Conservation (phyloP, 208 protist genomes). For the Phytomonas francai region DNA sequence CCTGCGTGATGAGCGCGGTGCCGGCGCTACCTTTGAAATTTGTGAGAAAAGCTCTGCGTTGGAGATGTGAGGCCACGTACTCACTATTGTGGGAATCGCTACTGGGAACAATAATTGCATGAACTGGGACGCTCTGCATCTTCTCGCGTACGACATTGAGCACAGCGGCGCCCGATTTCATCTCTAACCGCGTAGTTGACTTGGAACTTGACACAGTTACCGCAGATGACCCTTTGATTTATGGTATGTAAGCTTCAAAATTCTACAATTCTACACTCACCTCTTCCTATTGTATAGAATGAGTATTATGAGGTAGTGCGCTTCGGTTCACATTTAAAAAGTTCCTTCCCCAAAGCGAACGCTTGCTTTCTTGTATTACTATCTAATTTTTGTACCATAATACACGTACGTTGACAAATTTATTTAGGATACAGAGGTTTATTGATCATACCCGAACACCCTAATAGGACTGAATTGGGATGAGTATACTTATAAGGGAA, state of each 20-base stretch:
- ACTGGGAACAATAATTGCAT: conserved; percentile 86
- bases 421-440: not conserved
- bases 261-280: not conserved
- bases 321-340: not conserved
- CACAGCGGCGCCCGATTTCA: conserved; percentile 24
- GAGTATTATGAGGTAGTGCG: not conserved
- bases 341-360: not conserved
- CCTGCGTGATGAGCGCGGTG: conserved; percentile 66
- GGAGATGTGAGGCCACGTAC: conserved; percentile 87
- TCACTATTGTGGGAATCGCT: conserved; percentile 95
- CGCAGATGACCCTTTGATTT: not conserved
- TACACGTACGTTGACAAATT: not conserved
- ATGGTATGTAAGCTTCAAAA: not conserved
- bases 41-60: conserved; percentile 90
- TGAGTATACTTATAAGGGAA: not conserved
- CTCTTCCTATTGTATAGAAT: not conserved
- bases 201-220: not conserved
- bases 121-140: conserved; percentile 56
- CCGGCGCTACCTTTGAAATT: conserved; percentile 95
- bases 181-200: conserved; percentile 9
- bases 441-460: not conserved
- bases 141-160: conserved; percentile 56
- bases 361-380: not conserved
- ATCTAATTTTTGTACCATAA: not conserved
- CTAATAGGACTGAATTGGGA: not conserved